phyloP scores from a whole-genome alignment of 441 rosid genomes.

The Daphne laureola region DNA sequence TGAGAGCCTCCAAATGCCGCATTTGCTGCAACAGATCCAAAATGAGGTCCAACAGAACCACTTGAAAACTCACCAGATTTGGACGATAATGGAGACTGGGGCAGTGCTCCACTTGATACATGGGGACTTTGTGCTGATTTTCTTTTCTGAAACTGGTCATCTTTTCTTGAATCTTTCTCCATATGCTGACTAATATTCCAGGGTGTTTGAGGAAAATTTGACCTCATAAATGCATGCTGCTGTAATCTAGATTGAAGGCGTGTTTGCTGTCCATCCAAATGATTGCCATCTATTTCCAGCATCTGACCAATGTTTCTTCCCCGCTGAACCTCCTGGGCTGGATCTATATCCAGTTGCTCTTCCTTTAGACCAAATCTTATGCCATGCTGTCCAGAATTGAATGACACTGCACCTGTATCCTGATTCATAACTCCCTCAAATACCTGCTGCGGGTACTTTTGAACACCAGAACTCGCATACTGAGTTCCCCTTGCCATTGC shows the following conservation, averaged over 20 bases:
- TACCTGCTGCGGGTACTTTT: too few relatives aligned
- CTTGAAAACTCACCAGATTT: conserved; percentile 96
- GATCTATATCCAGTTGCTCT: conserved; percentile 72
- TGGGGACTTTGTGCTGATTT: conserved; percentile 85
- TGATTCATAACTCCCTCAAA: conserved; percentile 34
- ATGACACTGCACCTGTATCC: conserved; percentile 48
- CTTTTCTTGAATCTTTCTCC: conserved; percentile 64
- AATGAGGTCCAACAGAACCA: conserved; percentile 78
- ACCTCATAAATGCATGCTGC: conserved; percentile 44
- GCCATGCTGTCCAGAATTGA: conserved; percentile 50
- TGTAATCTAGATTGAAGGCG: conserved; percentile 56
- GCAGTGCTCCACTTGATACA: conserved; percentile 65
- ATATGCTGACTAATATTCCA: conserved; percentile 68
- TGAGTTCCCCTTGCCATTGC: conserved; percentile 43
- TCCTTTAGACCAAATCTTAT: conserved; percentile 61
- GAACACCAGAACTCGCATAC: conserved; percentile 39
- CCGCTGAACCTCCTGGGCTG: conserved; percentile 35
- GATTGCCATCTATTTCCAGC: conserved; percentile 54
- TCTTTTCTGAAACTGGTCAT: conserved; percentile 69
- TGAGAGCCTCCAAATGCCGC: conserved; percentile 47
- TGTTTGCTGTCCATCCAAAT: conserved; percentile 45
- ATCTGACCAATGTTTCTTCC: conserved; percentile 36
- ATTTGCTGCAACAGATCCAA: conserved; percentile 54
- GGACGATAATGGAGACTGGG: conserved; percentile 91
- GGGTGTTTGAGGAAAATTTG: conserved; percentile 50